phyloP scores from a whole-genome alignment of 148 eudicot genomes.

The Chenopodium album region DNA sequence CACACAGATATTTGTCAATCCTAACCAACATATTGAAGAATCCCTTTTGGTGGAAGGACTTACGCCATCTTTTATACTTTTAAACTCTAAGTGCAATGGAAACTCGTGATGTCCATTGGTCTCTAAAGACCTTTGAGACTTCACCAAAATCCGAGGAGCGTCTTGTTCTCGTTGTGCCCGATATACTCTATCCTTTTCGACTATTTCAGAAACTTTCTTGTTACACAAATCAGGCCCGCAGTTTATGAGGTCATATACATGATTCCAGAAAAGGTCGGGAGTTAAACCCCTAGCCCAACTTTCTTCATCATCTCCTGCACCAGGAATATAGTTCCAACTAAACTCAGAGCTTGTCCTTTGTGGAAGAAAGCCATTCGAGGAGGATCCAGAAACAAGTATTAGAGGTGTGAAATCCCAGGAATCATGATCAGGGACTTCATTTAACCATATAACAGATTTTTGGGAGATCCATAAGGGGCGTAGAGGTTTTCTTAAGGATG shows the following conservation, averaged over 20 bases:
- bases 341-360: conserved; percentile 73
- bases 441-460: conserved; percentile 86
- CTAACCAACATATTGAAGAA: conserved; percentile 56
- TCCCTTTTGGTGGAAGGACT: conserved; percentile 31
- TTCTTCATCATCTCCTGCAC: conserved; percentile 99
- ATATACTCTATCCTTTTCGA: conserved; percentile 78
- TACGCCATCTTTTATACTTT: conserved; percentile 12
- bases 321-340: conserved; percentile 93
- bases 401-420: conserved; percentile 95
- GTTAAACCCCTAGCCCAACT: conserved; percentile 94
- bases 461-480: conserved; percentile 95
- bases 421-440: conserved; percentile 87
- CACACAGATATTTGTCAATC: conserved; percentile 67
- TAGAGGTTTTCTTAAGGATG: conserved; percentile 66
- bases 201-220: conserved; percentile 78
- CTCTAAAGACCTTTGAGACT: conserved; percentile 29
- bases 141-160: conserved; percentile 75
- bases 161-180: conserved; percentile 76
- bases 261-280: conserved; percentile 76
- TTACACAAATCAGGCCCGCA: conserved; percentile 83
- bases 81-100: conserved; percentile 30
- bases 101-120: conserved; percentile 29
- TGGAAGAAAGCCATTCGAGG: conserved; percentile 47
- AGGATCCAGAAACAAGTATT: conserved; percentile 81
- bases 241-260: conserved; percentile 69